These are phyloP conservation scores for Phyllosticta citribraziliensis DNA, from an alignment of 2,329 filamentous ascomycete genomes.

Conservation along the genomic window DNA sequence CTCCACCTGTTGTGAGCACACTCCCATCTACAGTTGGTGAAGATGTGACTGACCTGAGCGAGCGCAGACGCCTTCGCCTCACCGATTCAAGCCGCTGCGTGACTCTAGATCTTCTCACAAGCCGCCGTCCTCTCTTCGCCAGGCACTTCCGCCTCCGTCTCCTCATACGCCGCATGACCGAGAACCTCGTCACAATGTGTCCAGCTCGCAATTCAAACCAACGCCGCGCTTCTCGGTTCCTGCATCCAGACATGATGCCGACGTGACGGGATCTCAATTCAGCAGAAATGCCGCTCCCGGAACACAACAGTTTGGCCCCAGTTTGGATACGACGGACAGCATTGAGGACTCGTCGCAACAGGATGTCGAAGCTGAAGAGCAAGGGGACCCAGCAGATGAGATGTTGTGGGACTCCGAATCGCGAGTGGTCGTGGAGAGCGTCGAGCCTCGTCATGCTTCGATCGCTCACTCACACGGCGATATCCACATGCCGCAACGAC, in stretches of 20 bases:
- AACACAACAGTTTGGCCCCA: constrained; percentile 12
- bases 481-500: background rate
- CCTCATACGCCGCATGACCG: constrained; percentile 8
- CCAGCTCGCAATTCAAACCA: constrained; percentile 16
- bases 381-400: constrained; percentile 17
- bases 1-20: background rate
- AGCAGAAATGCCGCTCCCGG: background rate
- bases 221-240: constrained; percentile 25
- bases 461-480: background rate
- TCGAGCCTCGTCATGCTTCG: background rate
- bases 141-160: constrained; percentile 10
- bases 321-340: constrained; percentile 22
- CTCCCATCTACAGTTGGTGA: background rate
- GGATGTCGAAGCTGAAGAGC: constrained; percentile 1
- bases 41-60: background rate
- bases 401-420: constrained; percentile 17
- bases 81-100: constrained; percentile 23
- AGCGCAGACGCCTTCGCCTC: constrained; percentile 20
- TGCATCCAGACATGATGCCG: background rate
- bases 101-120: constrained; percentile 10
- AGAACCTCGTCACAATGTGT: background rate
- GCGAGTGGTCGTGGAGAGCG: background rate
- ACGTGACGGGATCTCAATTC: background rate
- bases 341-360: constrained; percentile 23
- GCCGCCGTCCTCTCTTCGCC: constrained; percentile 1